Base-by-base conservation (phyloP, 768 basidiomycete species). In the Amanita inopinata region DNA sequence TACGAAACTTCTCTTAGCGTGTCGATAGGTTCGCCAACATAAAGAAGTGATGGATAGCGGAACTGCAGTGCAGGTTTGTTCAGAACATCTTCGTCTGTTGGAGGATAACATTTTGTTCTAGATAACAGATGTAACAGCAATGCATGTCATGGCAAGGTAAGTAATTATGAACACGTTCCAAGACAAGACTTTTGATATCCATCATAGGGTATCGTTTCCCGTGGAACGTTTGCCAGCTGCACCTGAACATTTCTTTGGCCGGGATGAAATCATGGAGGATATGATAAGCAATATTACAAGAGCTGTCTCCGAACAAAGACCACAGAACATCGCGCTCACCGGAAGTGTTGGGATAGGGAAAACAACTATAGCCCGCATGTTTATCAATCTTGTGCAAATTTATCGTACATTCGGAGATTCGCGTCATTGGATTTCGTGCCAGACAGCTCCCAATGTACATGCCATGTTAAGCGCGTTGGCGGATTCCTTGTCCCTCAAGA, bases 381-480 rank as follows among this genome's bases (percentile, higher is more conserved):
- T 40, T 6, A 18, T 40, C 25, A 40, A 40, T 22, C 39, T n/a
- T 17, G 18, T 31, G 6, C 27, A 40, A 14, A 20, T 40, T 40
- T 25, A 15, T 19, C 17, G 11, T 4, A 14, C 25, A 27, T 40
- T 40, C 19, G 39, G 39, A 7, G 15, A 17, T n/a, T 30, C 39
- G 14, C 39, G 39, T 17, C 39, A 40, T 32, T 32, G 27, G 27
- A 30, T 40, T 11, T 20, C 23, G 17, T 40, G 39, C 28, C 39
- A 40, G 28, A 27, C 18, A 2, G 27, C 28, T 6, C 15, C 39
- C 10, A 40, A 31, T 12, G 30, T 40, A 2, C 27, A 40, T 11
- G 37, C 37, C 0, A 11, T 38, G 1, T 20, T 38, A 11, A 14
- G 28, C 28, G 37, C 37, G 5, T 38, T 38, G 24, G 37, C 37